Evolutionary conservation across 306 rosid species (phyloP), one percentile per base, ranked within the genome.

Genomic region (Gillenia trifoliata): DNA sequence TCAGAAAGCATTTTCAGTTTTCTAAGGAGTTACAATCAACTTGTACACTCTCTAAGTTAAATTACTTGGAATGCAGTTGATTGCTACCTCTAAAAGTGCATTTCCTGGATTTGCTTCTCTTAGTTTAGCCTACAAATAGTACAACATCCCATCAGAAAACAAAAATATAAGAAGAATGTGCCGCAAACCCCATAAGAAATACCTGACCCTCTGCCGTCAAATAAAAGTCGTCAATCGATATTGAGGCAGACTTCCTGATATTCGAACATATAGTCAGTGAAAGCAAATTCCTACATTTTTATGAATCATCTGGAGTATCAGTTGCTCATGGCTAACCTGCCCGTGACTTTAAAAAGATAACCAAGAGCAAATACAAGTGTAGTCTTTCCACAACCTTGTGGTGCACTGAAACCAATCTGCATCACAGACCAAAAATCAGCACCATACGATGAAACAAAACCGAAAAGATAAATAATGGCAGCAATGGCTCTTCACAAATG

Each of bases 341-440:
- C 91, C 41, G 74, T 83, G 26, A 52, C 19, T 67, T 76, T 65
- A 71, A 94, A 92, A 77, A 94, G 99, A 86, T 78, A 92, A 71
- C 88, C 90, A 78, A 94, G 96, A 82, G 97, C 95, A 87, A 86
- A 86, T 75, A 94, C 97, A 47, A 94, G 96, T 29, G 97, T 92
- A 50, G 99, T 94, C 87, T 94, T 94, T 73, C 99, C 99, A 82
- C 97, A 94, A 75, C 97, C 97, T 90, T 94, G 99, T 12, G 96
- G 97, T 20, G 98, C 97, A 81, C 97, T 94, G 77, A 94, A 94
- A 74, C 98, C 98, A 77, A 94, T 90, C 97, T 94, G 85, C 83
- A 68, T 45, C 41, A 62, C 36, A 73, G 63, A 80, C 61, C 57
- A 68, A 75, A 55, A 26, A 11, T 76, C 25, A 76, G 67, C 69